Conservation (phyloP, 208 protist species). For the Leishmania guyanensis region DNA sequence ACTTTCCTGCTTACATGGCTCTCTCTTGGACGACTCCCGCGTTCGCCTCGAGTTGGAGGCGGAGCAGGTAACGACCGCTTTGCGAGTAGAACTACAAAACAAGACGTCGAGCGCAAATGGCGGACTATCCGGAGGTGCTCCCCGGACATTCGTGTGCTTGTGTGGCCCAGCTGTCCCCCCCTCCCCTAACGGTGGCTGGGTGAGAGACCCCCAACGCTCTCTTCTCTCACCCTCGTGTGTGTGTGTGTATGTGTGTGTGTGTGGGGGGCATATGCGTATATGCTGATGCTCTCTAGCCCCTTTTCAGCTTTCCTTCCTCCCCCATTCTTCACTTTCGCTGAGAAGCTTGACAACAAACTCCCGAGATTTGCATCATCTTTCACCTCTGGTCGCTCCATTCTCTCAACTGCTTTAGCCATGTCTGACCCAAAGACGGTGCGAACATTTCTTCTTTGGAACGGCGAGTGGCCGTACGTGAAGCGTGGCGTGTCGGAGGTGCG, state of each 20-base stretch:
- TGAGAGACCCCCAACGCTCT: neutral
- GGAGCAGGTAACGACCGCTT: neutral
- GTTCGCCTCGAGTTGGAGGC: neutral
- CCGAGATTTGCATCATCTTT: neutral
- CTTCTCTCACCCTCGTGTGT: neutral
- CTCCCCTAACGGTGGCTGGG: neutral
- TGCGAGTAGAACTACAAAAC: neutral
- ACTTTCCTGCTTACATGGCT: neutral
- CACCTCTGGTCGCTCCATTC: neutral
- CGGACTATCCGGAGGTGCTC: neutral
- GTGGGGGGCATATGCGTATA: neutral
- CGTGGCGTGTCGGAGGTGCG: slow-evolving; percentile 51
- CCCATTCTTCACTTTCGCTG: neutral
- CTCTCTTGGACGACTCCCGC: neutral
- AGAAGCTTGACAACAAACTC: neutral
- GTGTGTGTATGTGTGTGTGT: neutral
- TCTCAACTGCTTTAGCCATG: neutral
- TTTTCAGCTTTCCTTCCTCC: neutral
- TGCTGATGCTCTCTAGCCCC: neutral
- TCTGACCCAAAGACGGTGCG: slow-evolving; percentile 7
- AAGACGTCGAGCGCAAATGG: neutral
- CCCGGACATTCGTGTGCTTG: neutral
- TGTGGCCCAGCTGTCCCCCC: neutral
- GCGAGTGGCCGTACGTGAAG: slow-evolving; percentile 83
- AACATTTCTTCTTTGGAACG: slow-evolving; percentile 60